phyloP scores from a whole-genome alignment of 257 asterid genomes.

The Solanum etuberosum region DNA sequence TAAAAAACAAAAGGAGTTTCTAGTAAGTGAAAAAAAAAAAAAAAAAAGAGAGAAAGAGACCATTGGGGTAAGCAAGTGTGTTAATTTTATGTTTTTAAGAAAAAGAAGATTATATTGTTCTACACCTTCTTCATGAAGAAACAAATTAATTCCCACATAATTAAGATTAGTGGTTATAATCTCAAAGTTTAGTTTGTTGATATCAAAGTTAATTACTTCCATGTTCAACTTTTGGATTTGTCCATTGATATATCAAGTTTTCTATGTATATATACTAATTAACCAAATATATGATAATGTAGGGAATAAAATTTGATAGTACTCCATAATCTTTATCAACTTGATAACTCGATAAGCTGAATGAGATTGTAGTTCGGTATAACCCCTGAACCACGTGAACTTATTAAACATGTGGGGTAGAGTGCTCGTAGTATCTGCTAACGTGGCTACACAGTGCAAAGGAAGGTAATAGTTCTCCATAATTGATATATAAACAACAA shows the following conservation, averaged over 20 bases:
- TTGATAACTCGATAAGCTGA: background rate
- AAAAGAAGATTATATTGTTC: conserved; percentile 6
- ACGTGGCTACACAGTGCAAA: background rate
- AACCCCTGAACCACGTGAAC: too few species aligned
- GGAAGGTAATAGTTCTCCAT: background rate
- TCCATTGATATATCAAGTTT: background rate
- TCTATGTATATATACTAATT: background rate
- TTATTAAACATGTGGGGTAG: background rate
- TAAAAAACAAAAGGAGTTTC: background rate
- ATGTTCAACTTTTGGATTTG: conserved; percentile 17
- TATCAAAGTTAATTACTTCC: conserved; percentile 15
- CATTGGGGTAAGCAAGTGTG: background rate
- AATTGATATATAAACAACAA: background rate
- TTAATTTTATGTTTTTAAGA: conserved; percentile 8
- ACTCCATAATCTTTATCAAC: background rate
- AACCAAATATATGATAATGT: background rate
- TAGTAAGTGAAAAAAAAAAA: background rate
- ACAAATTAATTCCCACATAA: conserved; percentile 8
- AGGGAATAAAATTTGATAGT: background rate
- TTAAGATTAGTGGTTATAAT: conserved; percentile 4
- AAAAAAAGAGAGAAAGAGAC: background rate
- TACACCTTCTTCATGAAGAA: conserved; percentile 7
- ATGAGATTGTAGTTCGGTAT: background rate
- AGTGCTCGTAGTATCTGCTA: background rate
- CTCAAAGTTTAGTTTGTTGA: conserved; percentile 10